These are phyloP conservation scores for Cladophialophora bantiana DNA, from an alignment of 2,329 filamentous ascomycete genomes.

Conservation along the genomic window DNA sequence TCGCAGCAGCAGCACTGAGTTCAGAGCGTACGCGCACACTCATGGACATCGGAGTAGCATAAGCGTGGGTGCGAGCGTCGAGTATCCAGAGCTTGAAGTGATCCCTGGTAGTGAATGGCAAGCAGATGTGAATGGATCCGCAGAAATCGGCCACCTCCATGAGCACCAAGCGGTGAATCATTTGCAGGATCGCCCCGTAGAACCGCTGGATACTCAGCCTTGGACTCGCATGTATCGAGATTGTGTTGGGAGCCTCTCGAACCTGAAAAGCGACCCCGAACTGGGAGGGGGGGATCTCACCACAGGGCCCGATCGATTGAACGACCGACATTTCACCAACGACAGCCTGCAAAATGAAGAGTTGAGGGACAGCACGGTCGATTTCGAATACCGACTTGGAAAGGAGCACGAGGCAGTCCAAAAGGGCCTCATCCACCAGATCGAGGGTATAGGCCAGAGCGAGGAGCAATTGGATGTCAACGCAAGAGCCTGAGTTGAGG, in stretches of 20 bases:
- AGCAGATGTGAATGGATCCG: slow-evolving; percentile 12
- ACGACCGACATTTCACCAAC: slow-evolving; percentile 5
- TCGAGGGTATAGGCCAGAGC: slow-evolving; percentile 22
- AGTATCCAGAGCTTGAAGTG: slow-evolving; percentile 39
- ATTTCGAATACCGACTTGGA: slow-evolving; percentile 27
- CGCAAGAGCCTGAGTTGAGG: background rate
- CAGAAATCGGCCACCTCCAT: slow-evolving; percentile 2
- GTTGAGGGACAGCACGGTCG: slow-evolving; percentile 28
- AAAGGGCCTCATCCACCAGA: slow-evolving; percentile 27
- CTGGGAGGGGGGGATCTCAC: slow-evolving; percentile 10
- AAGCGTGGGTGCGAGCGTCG: slow-evolving; percentile 31
- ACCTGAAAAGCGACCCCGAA: slow-evolving; percentile 31
- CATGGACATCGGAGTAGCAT: slow-evolving; percentile 39
- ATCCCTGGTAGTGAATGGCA: slow-evolving; percentile 30
- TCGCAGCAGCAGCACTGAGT: slow-evolving; percentile 35
- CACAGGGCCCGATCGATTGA: slow-evolving; percentile 1
- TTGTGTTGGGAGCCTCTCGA: slow-evolving; percentile 35
- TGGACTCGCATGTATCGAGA: slow-evolving; percentile 31
- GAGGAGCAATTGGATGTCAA: slow-evolving; percentile 1
- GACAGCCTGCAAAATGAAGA: slow-evolving; percentile 17
- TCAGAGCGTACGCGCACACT: slow-evolving; percentile 30
- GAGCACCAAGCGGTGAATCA: slow-evolving; percentile 1
- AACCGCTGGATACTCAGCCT: slow-evolving; percentile 14
- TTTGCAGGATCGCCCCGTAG: background rate
- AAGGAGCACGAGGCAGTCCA: slow-evolving; percentile 26